These are phyloP conservation scores for Phytophthora sp. DNA, from an alignment of 352 stramenopile genomes.

Conservation along the genomic window DNA sequence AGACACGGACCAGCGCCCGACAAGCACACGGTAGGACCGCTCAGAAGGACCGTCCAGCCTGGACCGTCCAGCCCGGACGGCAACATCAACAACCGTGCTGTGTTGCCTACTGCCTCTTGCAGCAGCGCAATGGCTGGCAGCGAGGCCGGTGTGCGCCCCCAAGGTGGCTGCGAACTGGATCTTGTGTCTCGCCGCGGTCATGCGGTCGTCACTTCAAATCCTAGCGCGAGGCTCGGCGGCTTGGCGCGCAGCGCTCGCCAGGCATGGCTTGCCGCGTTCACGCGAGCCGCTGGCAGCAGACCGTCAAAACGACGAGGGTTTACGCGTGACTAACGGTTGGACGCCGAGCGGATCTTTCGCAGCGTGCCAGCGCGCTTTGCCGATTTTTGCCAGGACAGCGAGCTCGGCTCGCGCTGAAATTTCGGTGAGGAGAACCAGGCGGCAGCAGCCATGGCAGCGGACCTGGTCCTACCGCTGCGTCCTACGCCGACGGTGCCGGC, in stretches of 20 bases:
- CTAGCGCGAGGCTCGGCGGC: background rate
- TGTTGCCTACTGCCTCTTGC: too few relatives aligned
- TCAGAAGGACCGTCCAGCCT: too few relatives aligned
- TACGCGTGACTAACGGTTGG: background rate
- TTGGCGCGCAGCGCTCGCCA: too few relatives aligned
- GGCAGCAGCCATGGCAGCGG: too few relatives aligned
- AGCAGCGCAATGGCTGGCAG: too few relatives aligned
- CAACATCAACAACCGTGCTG: background rate
- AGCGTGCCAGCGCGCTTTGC: slow-evolving; percentile 6
- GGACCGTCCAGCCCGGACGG: background rate
- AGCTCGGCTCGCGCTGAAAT: background rate
- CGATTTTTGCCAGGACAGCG: too few relatives aligned
- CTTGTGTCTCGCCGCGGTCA: background rate
- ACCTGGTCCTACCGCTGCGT: slow-evolving; percentile 12
- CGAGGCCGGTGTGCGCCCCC: too few relatives aligned
- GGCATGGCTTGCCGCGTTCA: background rate
- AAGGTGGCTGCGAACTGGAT: too few relatives aligned
- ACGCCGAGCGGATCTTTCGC: slow-evolving; percentile 16
- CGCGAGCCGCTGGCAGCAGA: background rate
- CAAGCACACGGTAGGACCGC: slow-evolving; percentile 20
- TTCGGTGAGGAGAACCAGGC: slow-evolving; percentile 13
- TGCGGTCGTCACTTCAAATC: background rate
- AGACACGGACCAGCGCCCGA: slow-evolving; percentile 14
- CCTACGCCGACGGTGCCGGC: too few relatives aligned
- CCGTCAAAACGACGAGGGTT: background rate